Evolutionary conservation across 2,329 filamentous ascomycete genomes (phyloP).

Genomic region (Claviceps digitariae): DNA sequence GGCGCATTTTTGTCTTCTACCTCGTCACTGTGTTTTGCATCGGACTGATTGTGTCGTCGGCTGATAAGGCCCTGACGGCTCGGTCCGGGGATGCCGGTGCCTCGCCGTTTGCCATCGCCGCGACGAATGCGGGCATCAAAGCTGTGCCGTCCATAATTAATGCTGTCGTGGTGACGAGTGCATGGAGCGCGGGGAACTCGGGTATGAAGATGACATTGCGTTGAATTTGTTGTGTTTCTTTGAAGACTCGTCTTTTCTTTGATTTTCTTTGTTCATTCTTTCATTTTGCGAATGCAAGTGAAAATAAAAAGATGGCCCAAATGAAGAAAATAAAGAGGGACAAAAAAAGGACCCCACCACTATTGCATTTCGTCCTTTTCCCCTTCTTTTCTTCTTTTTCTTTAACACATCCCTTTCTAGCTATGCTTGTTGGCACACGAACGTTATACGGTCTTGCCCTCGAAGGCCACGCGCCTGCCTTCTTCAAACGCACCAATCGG

Average conservation of each 20-base stretch:
- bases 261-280: too few species aligned
- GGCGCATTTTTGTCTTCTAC: slow-evolving; percentile 40
- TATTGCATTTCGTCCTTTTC: background rate
- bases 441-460: slow-evolving; percentile 49
- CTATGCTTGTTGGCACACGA: slow-evolving; percentile 32
- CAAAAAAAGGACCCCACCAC: too few species aligned
- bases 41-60: slow-evolving; percentile 32
- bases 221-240: background rate
- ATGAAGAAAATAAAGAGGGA: too few species aligned
- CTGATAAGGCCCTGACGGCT: slow-evolving; percentile 17
- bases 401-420: background rate
- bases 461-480: slow-evolving; percentile 44
- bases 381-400: background rate
- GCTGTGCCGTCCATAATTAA: slow-evolving; percentile 40
- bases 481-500: slow-evolving; percentile 42
- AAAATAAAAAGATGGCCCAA: too few species aligned
- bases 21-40: slow-evolving; percentile 37
- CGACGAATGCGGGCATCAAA: slow-evolving; percentile 34
- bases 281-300: too few species aligned
- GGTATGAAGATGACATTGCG: background rate
- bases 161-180: slow-evolving; percentile 25
- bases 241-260: background rate
- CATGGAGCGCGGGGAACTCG: slow-evolving; percentile 10
- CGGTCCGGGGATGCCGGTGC: slow-evolving; percentile 25
- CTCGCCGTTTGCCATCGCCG: slow-evolving; percentile 39